phyloP scores from a whole-genome alignment of 352 stramenopile species.

The Pythium periplocum region DNA sequence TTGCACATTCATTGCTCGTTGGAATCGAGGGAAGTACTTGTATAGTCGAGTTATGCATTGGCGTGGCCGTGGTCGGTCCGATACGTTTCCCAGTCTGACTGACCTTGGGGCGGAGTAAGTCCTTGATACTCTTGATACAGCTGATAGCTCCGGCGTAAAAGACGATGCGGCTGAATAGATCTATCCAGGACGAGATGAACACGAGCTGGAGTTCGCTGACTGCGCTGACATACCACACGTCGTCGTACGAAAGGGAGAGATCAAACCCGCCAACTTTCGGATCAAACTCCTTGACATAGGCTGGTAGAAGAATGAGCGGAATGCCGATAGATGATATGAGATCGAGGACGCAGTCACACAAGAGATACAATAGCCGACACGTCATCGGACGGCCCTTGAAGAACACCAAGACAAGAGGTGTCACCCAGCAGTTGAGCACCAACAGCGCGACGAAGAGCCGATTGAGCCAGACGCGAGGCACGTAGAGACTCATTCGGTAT shows the following conservation, averaged over 20 bases:
- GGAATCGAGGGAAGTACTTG: neutral
- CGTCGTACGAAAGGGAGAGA: slow-evolving; percentile 14
- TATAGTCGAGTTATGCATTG: too few relatives aligned
- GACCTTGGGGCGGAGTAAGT: slow-evolving; percentile 4
- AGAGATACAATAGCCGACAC: slow-evolving; percentile 9
- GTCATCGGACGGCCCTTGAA: slow-evolving; percentile 1
- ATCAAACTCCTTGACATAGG: slow-evolving; percentile 10
- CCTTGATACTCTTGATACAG: slow-evolving; percentile 29
- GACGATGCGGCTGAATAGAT: slow-evolving; percentile 26
- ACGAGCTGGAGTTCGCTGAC: slow-evolving; percentile 21
- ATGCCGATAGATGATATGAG: slow-evolving; percentile 16
- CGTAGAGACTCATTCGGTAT: slow-evolving; percentile 15
- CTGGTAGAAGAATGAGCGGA: slow-evolving; percentile 7
- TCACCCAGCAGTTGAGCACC: slow-evolving; percentile 15
- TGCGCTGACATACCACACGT: slow-evolving; percentile 22
- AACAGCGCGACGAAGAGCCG: slow-evolving; percentile 4
- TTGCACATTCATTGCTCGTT: neutral
- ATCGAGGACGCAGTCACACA: slow-evolving; percentile 17
- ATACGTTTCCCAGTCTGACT: too few relatives aligned
- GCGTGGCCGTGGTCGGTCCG: neutral
- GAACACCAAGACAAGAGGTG: slow-evolving; percentile 4
- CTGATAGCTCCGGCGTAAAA: slow-evolving; percentile 30
- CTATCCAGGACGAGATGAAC: slow-evolving; percentile 29
- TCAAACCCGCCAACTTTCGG: slow-evolving; percentile 2
- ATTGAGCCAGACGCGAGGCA: slow-evolving; percentile 14